Percentiles rank a stretch among this genome's conserved stretches.
phyloP scores from a whole-genome alignment of 163 green algal species.

The Scenedesmus sp. region DNA sequence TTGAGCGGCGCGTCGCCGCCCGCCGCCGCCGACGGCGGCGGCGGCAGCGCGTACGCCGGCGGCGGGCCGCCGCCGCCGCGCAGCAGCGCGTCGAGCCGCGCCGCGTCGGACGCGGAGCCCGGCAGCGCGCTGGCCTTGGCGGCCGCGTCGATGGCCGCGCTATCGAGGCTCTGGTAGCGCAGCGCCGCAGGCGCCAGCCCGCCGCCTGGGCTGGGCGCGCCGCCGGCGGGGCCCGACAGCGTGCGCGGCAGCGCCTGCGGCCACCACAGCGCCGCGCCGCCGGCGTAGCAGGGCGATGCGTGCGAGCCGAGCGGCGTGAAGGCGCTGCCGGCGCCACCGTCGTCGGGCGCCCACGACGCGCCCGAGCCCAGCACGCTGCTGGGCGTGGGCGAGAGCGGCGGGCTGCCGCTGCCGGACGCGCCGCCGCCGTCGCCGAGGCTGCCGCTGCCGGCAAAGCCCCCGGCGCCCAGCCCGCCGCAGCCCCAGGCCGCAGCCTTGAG shows the following conservation, averaged over 20 bases:
- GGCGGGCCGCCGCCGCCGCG: not conserved
- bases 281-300: not conserved
- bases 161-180: conserved; percentile 19
- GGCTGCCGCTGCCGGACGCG: not conserved
- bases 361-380: conserved; percentile 5
- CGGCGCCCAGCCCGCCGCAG: not conserved
- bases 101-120: not conserved
- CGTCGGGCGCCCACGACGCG: not conserved
- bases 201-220: not conserved
- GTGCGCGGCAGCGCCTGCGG: not conserved
- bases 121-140: not conserved
- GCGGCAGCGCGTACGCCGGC: not conserved
- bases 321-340: not conserved
- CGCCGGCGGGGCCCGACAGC: not conserved
- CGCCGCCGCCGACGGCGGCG: not conserved
- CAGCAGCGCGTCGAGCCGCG: not conserved
- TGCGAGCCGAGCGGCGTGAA: not conserved
- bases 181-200: not conserved
- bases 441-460: conserved; percentile 6
- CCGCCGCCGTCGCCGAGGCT: conserved; percentile 5
- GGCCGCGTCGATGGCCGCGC: not conserved
- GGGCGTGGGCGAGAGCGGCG: conserved; percentile 14
- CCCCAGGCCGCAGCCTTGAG: conserved; percentile 2
- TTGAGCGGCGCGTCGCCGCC: not conserved
- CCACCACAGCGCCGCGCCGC: not conserved